Evolutionary conservation across 805 yeast genomes (phyloP).

Genomic region (Yarrowia deformans): DNA sequence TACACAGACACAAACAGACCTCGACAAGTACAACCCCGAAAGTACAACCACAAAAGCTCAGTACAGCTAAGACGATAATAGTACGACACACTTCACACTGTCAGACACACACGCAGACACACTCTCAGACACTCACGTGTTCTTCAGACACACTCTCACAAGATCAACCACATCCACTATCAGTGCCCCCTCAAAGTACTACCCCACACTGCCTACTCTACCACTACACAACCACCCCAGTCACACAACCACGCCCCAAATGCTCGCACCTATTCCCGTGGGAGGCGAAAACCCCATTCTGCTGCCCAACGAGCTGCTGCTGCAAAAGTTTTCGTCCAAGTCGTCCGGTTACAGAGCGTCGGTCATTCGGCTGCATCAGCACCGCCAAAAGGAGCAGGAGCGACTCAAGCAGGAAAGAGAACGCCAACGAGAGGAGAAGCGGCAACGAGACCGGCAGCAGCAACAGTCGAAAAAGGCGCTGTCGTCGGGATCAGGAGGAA

Average conservation of each 20-base stretch:
- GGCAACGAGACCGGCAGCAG: background rate
- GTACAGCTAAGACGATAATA: too few relatives aligned
- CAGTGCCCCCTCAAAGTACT: background rate
- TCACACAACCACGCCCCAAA: background rate
- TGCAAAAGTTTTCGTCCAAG: slow-evolving; percentile 46
- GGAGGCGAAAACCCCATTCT: slow-evolving; percentile 46
- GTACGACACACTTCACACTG: too few relatives aligned
- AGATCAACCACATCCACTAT: background rate
- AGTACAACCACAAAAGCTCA: too few relatives aligned
- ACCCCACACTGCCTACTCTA: background rate
- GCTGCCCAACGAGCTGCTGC: slow-evolving; percentile 47
- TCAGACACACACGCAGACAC: too few relatives aligned
- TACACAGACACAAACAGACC: too few relatives aligned
- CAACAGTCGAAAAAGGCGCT: background rate
- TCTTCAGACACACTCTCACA: background rate
- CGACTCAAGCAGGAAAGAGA: slow-evolving; percentile 21
- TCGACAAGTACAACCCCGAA: too few relatives aligned
- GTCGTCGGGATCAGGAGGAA: background rate
- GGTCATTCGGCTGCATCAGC: slow-evolving; percentile 40
- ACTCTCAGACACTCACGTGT: too few relatives aligned
- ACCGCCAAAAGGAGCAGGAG: slow-evolving; percentile 24
- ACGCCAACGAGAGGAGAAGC: slow-evolving; percentile 18
- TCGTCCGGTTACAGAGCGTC: slow-evolving; percentile 41
- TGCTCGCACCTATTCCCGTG: slow-evolving; percentile 29
- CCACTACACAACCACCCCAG: background rate